A percentile compares a stretch with the other conserved stretches of the same genome.
phyloP scores from a whole-genome alignment of 1,284 basidiomycete genomes.

The Rhodotorula glutinis region DNA sequence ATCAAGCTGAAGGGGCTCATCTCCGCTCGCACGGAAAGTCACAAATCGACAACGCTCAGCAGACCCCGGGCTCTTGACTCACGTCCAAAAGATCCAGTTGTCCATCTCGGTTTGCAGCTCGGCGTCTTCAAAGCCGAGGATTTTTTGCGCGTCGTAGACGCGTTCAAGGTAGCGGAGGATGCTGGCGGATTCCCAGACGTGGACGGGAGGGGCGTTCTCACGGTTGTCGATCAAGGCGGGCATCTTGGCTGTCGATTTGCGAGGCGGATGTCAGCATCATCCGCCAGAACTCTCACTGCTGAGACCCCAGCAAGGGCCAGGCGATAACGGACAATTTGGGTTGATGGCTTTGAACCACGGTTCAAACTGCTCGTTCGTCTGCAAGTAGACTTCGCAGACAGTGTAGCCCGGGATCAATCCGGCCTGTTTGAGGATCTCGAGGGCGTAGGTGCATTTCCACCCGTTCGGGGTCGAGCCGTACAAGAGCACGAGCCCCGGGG shows the following conservation, averaged over 20 bases:
- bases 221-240: slow-evolving; percentile 30
- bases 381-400: slow-evolving; percentile 13
- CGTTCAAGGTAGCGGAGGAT: slow-evolving; percentile 31
- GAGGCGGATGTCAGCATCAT: too few species aligned
- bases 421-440: slow-evolving; percentile 17
- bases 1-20: too few species aligned
- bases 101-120: slow-evolving; percentile 23
- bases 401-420: slow-evolving; percentile 23
- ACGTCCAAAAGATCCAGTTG: slow-evolving; percentile 28
- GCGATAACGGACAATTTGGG: slow-evolving; percentile 29
- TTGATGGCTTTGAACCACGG: slow-evolving; percentile 26
- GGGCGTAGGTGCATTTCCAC: slow-evolving; percentile 17
- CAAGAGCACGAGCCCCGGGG: slow-evolving; percentile 26
- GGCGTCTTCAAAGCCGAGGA: slow-evolving; percentile 23
- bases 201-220: slow-evolving; percentile 8
- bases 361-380: slow-evolving; percentile 24
- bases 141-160: slow-evolving; percentile 14
- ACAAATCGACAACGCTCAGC: not conserved
- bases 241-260: slow-evolving; percentile 21
- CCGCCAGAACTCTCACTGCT: too few species aligned
- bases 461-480: slow-evolving; percentile 23
- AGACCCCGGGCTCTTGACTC: not conserved
- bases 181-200: slow-evolving; percentile 19
- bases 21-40: not conserved
- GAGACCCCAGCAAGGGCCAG: not conserved